Base-by-base conservation (phyloP, 2,329 filamentous ascomycete genomes). In the Colletotrichum australisinense region DNA sequence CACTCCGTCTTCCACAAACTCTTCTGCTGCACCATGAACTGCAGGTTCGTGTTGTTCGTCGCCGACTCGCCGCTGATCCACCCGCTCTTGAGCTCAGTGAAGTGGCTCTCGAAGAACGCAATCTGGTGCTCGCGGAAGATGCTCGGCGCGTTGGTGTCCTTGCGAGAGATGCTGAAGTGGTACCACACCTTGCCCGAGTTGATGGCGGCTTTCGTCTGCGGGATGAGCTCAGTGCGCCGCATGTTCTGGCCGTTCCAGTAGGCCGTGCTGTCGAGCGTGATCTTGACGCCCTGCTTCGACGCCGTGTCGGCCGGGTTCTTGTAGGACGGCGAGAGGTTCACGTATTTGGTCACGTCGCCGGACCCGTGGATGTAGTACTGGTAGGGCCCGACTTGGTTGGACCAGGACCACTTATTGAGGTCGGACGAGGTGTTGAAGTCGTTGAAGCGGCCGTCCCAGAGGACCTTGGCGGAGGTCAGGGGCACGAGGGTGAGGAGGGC, bases 311-410 rank as follows among this genome's bases (percentile, higher is more conserved):
- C 88, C 0, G 91, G 89, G 82, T 93, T 93, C 84, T 92, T 93
- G 86, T 86, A 91, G 71, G 83, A 81, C 0, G 89, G 81, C 2
- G 87, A 88, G 1, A 93, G 85, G 77, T 90, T 90, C 76, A 93
- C 86, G 81, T 94, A 93, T 77, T 88, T 83, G 26, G 85, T 86
- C 9, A 90, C 86, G 0, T 83, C 64, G 9, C 86, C 87, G 5
- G 84, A 83, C 46, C 93, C 93, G 83, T 94, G 93, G 79, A 94
- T 94, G 84, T 94, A 94, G 86, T 93, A 94, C 81, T 94, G 92
- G 82, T 93, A 94, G 0, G 90, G 88, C 14, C 91, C 90, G 77
- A 93, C 89, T 82, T 92, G 89, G 80, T 91, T 93, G 16, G 86
- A 86, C 89, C 90, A 94, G 1, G 88, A 90, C 91, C 91, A 93